Percentiles rank a stretch among this genome's conserved stretches.
These are phyloP conservation scores for Boletales sp. DNA, from an alignment of 768 basidiomycete species.

Conservation along the genomic window DNA sequence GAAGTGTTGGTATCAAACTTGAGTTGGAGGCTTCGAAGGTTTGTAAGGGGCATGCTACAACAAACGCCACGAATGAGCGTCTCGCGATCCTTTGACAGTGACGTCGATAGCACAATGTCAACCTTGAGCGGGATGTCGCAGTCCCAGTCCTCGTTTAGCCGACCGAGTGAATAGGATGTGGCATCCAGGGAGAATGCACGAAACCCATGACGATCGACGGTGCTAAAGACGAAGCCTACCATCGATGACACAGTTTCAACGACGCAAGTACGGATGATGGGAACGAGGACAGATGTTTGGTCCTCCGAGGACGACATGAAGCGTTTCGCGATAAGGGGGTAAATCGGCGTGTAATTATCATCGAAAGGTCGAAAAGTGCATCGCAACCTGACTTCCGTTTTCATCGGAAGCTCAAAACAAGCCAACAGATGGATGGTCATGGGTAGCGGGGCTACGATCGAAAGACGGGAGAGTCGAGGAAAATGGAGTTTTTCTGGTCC, in stretches of 20 bases:
- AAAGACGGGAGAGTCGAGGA: too few species aligned
- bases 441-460: too few species aligned
- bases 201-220: slow-evolving; percentile 5
- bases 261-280: slow-evolving; percentile 12
- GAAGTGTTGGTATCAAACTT: slow-evolving; percentile 3
- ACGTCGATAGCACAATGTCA: slow-evolving; percentile 10
- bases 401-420: slow-evolving; percentile 5
- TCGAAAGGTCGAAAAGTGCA: slow-evolving; percentile 6
- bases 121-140: slow-evolving; percentile 17
- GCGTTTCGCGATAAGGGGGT: slow-evolving; percentile 12
- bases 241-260: slow-evolving; percentile 7
- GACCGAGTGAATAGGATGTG: background rate
- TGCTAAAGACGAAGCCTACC: slow-evolving; percentile 17
- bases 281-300: background rate
- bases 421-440: too few species aligned
- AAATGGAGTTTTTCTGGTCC: background rate
- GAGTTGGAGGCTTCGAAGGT: slow-evolving; percentile 7
- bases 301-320: slow-evolving; percentile 5
- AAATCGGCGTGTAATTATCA: slow-evolving; percentile 8
- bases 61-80: slow-evolving; percentile 9
- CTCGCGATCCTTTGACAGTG: slow-evolving; percentile 8
- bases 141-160: slow-evolving; percentile 16
- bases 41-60: slow-evolving; percentile 10
- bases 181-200: slow-evolving; percentile 8
- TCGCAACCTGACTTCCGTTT: slow-evolving; percentile 16